These are phyloP conservation scores for Eucalyptus regnans DNA, from an alignment of 345 rosid species.

Conservation along the genomic window DNA sequence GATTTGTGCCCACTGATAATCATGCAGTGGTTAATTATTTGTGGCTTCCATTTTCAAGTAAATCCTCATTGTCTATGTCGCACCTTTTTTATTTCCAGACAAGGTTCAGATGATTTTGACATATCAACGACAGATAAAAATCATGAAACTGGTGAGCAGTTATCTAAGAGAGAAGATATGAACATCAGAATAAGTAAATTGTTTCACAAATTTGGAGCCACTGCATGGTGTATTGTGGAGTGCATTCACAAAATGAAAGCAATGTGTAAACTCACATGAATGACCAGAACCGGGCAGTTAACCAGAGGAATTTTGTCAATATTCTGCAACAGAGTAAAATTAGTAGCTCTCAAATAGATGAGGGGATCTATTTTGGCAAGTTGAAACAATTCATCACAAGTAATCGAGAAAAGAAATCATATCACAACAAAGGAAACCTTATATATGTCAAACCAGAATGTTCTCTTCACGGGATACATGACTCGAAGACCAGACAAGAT, in stretches of 20 bases:
- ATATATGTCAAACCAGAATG: conserved; percentile 81
- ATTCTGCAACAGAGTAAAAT: conserved; percentile 29
- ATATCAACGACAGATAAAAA: neutral
- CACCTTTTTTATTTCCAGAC: neutral
- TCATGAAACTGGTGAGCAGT: neutral
- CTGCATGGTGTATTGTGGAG: neutral
- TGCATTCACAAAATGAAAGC: neutral
- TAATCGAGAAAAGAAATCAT: neutral
- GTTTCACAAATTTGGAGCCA: neutral
- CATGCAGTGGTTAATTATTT: neutral
- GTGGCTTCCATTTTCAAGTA: neutral
- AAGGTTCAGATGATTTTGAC: neutral
- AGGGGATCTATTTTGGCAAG: neutral
- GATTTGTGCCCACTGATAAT: neutral
- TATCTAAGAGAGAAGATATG: neutral
- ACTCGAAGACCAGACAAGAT: conserved; percentile 84
- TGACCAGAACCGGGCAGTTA: conserved; percentile 77
- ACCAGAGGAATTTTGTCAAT: conserved; percentile 71
- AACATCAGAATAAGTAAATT: neutral
- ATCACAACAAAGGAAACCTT: conserved; percentile 29
- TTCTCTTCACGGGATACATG: conserved; percentile 66
- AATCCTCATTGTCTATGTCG: neutral
- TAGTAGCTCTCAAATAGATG: neutral
- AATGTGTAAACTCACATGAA: conserved; percentile 48
- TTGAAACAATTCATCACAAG: neutral